phyloP scores from a whole-genome alignment of 1,139 yeast species.

The Ogataea hybrid region DNA sequence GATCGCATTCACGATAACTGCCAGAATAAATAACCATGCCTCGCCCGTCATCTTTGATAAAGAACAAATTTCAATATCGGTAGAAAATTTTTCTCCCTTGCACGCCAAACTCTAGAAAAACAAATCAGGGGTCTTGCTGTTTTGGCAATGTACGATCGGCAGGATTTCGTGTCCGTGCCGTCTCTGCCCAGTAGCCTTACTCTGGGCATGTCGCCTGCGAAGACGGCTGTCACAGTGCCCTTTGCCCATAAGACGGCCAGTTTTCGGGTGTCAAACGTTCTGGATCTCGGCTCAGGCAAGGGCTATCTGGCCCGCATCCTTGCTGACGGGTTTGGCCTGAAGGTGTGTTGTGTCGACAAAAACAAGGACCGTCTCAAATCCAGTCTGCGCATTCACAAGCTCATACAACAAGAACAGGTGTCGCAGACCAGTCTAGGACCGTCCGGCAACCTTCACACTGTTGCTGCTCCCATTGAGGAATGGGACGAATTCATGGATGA shows the following conservation, averaged over 20 bases:
- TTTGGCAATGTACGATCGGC: background rate
- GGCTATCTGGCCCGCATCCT: constrained; percentile 28
- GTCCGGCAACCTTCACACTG: constrained; percentile 3
- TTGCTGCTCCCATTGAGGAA: constrained; percentile 4
- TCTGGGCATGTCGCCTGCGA: constrained; percentile 15
- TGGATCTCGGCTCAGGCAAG: constrained; percentile 32
- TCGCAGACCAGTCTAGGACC: constrained; percentile 4
- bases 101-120: constrained; percentile 4
- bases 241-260: constrained; percentile 13
- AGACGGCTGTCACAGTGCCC: constrained; percentile 14
- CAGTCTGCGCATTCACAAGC: constrained; percentile 18
- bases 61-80: constrained; percentile 11
- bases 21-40: constrained; percentile 67
- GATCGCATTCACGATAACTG: constrained; percentile 83
- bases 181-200: constrained; percentile 6
- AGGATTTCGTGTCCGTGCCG: background rate
- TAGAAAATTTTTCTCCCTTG: constrained; percentile 10
- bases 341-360: constrained; percentile 25
- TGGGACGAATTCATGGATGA: constrained; percentile 3
- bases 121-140: background rate
- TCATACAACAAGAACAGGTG: constrained; percentile 13
- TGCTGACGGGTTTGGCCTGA: constrained; percentile 14
- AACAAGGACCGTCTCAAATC: constrained; percentile 22
- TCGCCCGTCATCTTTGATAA: constrained; percentile 28
- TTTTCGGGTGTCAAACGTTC: constrained; percentile 5